Evolutionary conservation across 2,329 filamentous ascomycete species (phyloP), one percentile per base, ranked within the genome.

Genomic region (Raffaelea albimanens): DNA sequence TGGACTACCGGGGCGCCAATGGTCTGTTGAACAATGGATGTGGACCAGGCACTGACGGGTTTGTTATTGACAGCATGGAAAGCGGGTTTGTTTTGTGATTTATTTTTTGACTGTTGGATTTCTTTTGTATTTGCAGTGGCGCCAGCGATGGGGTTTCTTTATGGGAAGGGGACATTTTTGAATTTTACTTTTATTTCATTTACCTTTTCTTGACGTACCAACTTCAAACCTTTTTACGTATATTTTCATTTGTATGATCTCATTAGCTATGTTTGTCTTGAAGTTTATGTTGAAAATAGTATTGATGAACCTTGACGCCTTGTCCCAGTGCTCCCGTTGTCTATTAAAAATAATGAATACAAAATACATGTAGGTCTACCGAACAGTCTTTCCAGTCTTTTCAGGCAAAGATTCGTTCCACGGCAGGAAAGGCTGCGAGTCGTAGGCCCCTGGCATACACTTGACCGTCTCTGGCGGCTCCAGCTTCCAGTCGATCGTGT

Each of bases 401-500:
- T n/a, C n/a, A n/a, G n/a, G n/a, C n/a, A 29, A 13, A 29, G 48
- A 43, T 44, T 67, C 61, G 45, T 70, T 62, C 64, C 71, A 75
- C 0, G 62, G 58, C 50, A 62, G 55, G 62, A 68, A 73, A 11
- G 52, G 61, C 55, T 74, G 69, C 16, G 63, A 55, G 0, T 59
- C 56, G 55, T 65, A 72, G 1, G 47, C 57, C 7, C 13, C 13
- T 2, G 66, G 65, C 60, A 75, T 73, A 45, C 73, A 78, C 49
- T 67, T 71, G 21, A 77, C 68, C 49, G 62, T 57, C 8, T 61
- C 61, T 0, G 75, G 75, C 4, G 74, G 72, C 5, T 63, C 53
- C 2, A 13, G 19, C 14, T 61, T 53, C 73, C 72, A 78, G 4
- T 64, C 55, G 40, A 78, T 68, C 34, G 23, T 47, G 41, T 50